Conservation (phyloP, 768 basidiomycete genomes). For the Fistulinella prunicolor region DNA sequence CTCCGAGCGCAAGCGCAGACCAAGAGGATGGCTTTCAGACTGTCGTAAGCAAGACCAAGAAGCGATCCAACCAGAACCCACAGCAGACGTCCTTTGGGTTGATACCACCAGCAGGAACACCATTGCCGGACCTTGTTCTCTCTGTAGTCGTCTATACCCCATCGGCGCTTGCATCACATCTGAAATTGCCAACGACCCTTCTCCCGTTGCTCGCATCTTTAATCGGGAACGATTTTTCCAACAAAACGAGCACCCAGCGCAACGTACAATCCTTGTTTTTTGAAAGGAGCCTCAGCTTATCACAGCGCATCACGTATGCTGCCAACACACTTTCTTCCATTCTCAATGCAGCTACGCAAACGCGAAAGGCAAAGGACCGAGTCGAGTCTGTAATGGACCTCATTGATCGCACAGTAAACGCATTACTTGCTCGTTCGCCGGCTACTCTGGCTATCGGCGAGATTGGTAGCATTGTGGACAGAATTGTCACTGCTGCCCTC, state of each 20-base stretch:
- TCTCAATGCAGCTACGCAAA: constrained; percentile 47
- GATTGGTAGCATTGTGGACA: constrained; percentile 60
- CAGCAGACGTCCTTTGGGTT: constrained; percentile 30
- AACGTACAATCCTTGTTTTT: constrained; percentile 66
- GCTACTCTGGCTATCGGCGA: constrained; percentile 57
- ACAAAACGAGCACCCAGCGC: constrained; percentile 44
- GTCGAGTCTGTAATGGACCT: constrained; percentile 74
- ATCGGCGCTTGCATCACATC: constrained; percentile 53
- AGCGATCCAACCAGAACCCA: constrained; percentile 36
- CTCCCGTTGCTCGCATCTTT: constrained; percentile 77
- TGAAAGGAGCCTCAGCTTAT: constrained; percentile 50
- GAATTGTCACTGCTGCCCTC: constrained; percentile 69
- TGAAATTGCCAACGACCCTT: constrained; percentile 65
- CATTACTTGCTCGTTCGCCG: constrained; percentile 50
- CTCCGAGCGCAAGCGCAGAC: constrained; percentile 24
- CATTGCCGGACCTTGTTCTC: constrained; percentile 43
- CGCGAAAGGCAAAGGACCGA: constrained; percentile 50
- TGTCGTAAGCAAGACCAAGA: constrained; percentile 52
- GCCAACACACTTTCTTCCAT: constrained; percentile 56
- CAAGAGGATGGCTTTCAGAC: constrained; percentile 57
- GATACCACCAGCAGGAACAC: constrained; percentile 49
- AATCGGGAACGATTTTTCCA: constrained; percentile 78
- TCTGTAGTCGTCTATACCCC: constrained; percentile 63
- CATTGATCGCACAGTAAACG: constrained; percentile 63
- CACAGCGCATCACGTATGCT: constrained; percentile 66